phyloP scores from a whole-genome alignment of 345 rosid genomes.

The Eucalyptus pumila region DNA sequence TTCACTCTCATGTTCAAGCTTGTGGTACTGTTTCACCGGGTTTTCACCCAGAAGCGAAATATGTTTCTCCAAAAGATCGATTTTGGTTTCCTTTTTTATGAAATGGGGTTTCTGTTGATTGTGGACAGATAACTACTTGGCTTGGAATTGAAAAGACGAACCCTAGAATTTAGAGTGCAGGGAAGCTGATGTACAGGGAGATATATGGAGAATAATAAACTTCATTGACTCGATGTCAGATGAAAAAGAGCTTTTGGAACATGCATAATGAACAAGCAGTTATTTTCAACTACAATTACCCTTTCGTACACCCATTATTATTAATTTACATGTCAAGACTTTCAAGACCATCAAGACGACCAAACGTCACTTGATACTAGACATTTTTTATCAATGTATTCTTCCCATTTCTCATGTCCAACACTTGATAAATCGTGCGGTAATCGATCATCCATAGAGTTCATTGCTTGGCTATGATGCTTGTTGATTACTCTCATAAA shows the following conservation, averaged over 20 bases:
- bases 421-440: not conserved
- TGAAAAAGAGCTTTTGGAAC: not conserved
- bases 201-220: not conserved
- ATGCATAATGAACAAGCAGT: not conserved
- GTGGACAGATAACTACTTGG: not conserved
- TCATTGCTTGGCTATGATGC: not conserved
- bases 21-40: not conserved
- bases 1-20: not conserved
- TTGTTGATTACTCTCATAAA: not conserved
- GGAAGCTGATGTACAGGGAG: not conserved
- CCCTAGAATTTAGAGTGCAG: not conserved
- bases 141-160: not conserved
- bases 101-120: not conserved
- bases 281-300: not conserved
- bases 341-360: not conserved
- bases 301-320: not conserved
- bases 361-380: not conserved
- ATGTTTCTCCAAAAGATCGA: not conserved
- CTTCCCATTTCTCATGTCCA: not conserved
- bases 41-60: not conserved
- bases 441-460: not conserved
- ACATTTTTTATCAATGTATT: not conserved
- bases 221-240: not conserved
- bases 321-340: not conserved
- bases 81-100: not conserved